Evolutionary conservation across 2,329 filamentous ascomycete genomes (phyloP).

Genomic region (Teratosphaeria destructans): DNA sequence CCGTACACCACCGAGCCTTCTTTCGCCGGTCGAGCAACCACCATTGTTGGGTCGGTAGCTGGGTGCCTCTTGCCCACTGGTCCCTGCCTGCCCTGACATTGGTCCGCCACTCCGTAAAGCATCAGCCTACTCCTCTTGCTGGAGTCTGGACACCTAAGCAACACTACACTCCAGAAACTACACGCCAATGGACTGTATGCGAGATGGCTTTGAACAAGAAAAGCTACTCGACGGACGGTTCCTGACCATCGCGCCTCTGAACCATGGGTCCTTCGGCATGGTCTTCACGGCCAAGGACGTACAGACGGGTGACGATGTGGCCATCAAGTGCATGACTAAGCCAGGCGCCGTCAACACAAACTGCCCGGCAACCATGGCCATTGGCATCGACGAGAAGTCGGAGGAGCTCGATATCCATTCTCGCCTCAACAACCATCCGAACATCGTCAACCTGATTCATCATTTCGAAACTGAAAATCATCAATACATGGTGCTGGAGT

Average conservation of each 20-base stretch:
- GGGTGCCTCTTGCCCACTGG: background rate
- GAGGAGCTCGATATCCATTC: constrained; percentile 74
- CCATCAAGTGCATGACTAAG: constrained; percentile 95
- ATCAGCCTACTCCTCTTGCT: background rate
- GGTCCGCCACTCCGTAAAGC: background rate
- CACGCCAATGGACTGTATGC: constrained; percentile 67
- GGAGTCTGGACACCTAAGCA: constrained; percentile 1
- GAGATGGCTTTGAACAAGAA: constrained; percentile 68
- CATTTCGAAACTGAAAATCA: constrained; percentile 89
- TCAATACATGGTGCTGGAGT: constrained; percentile 86
- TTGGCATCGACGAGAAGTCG: constrained; percentile 71
- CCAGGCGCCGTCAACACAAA: constrained; percentile 43
- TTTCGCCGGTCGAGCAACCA: background rate
- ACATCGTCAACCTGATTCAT: constrained; percentile 86
- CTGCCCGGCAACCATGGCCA: constrained; percentile 53
- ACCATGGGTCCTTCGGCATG: constrained; percentile 98
- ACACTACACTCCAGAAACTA: background rate
- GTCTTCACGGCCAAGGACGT: constrained; percentile 86
- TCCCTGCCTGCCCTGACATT: background rate
- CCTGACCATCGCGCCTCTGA: constrained; percentile 83
- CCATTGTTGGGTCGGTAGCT: background rate
- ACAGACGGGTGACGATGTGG: constrained; percentile 66
- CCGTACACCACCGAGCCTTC: constrained; percentile 3
- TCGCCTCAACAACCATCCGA: constrained; percentile 67
- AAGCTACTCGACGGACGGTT: constrained; percentile 81